phyloP scores from a whole-genome alignment of 306 rosid genomes.

The Amphicarpaea edgeworthii region DNA sequence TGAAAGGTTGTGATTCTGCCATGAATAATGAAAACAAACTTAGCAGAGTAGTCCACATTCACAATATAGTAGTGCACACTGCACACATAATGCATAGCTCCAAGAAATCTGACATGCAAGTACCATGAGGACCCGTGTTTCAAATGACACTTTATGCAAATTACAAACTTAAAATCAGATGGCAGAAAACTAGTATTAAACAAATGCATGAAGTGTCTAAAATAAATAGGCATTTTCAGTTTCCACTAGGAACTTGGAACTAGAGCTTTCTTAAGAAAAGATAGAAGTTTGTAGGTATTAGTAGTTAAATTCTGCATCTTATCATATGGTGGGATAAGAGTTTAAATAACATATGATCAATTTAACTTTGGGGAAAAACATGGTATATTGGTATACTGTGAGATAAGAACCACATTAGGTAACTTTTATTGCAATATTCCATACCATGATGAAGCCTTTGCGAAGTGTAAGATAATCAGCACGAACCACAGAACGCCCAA shows the following conservation, averaged over 20 bases:
- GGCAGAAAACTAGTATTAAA: not conserved
- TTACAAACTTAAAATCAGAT: conserved; percentile 20
- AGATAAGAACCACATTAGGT: conserved; percentile 27
- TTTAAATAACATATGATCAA: conserved; percentile 10
- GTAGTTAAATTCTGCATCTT: conserved; percentile 20
- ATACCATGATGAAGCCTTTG: conserved; percentile 93
- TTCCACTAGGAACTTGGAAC: conserved; percentile 23
- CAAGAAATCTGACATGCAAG: too few relatives aligned
- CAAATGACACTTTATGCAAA: conserved; percentile 9
- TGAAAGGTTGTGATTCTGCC: conserved; percentile 89
- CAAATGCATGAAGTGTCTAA: not conserved
- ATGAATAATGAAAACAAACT: conserved; percentile 47
- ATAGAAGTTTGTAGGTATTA: conserved; percentile 10
- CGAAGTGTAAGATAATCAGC: conserved; percentile 92
- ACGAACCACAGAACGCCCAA: conserved; percentile 84
- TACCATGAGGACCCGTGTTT: conserved; percentile 13
- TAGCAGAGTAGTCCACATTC: conserved; percentile 36
- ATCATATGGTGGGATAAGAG: conserved; percentile 23
- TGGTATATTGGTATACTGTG: not conserved
- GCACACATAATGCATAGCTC: conserved; percentile 16
- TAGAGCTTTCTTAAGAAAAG: not conserved
- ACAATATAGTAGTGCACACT: conserved; percentile 21
- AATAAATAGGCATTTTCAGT: conserved; percentile 10
- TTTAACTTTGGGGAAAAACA: conserved; percentile 4
- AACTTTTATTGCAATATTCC: conserved; percentile 38